These are phyloP conservation scores for Phytophthora cactorum DNA, from an alignment of 352 stramenopile genomes.

Conservation along the genomic window DNA sequence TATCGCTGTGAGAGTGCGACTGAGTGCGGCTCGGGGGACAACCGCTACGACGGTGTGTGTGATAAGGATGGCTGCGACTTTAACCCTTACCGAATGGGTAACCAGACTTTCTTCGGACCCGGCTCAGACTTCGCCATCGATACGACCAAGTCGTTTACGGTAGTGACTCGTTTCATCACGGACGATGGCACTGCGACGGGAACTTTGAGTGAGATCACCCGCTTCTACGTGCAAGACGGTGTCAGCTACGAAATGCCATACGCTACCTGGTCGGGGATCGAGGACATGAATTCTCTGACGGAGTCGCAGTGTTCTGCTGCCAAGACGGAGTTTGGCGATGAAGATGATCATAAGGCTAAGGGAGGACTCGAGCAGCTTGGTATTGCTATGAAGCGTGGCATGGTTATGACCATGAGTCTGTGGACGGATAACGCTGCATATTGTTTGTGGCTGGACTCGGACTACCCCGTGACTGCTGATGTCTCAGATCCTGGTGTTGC, in stretches of 20 bases:
- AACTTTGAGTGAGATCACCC: constrained; percentile 21
- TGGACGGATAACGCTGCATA: constrained; percentile 64
- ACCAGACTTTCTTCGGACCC: constrained; percentile 35
- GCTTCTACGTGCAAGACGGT: constrained; percentile 28
- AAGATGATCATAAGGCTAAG: constrained; percentile 51
- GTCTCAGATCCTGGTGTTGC: constrained; percentile 44
- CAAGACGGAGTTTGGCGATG: constrained; percentile 43
- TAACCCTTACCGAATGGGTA: constrained; percentile 40
- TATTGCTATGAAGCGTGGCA: constrained; percentile 47
- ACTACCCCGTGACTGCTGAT: constrained; percentile 45
- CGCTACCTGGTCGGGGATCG: constrained; percentile 13
- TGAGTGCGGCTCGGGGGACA: constrained; percentile 19
- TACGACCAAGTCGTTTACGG: constrained; percentile 30
- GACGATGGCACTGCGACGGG: constrained; percentile 26
- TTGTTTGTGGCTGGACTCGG: constrained; percentile 68
- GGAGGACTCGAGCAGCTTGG: constrained; percentile 47
- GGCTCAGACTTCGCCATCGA: constrained; percentile 27
- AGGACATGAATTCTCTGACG: constrained; percentile 32
- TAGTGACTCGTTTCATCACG: constrained; percentile 39
- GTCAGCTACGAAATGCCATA: constrained; percentile 25
- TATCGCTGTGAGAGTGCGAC: constrained; percentile 32
- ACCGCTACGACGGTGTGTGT: constrained; percentile 27
- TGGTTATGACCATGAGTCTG: constrained; percentile 71
- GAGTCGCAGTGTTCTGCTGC: constrained; percentile 25
- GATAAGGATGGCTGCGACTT: constrained; percentile 39